These are phyloP conservation scores for Sambucus nigra DNA, from an alignment of 129 eudicot genomes.

Conservation along the genomic window DNA sequence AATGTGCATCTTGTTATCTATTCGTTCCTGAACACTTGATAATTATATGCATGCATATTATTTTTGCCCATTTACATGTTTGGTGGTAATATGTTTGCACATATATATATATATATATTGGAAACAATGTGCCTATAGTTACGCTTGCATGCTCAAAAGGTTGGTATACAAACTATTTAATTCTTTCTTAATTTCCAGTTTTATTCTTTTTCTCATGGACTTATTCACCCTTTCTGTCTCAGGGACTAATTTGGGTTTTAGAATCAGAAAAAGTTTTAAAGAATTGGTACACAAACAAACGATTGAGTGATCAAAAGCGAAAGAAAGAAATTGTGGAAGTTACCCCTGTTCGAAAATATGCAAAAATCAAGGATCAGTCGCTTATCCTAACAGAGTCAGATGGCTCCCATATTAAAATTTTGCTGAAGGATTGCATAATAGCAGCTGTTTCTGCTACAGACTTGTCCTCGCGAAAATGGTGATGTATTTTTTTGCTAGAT, in stretches of 20 bases:
- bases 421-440: slow-evolving; percentile 53
- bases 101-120: background rate
- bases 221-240: background rate
- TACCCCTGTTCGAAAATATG: slow-evolving; percentile 63
- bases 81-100: background rate
- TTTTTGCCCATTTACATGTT: background rate
- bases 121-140: background rate
- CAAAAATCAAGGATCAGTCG: slow-evolving; percentile 57
- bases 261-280: slow-evolving; percentile 67
- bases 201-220: background rate
- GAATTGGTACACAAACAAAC: slow-evolving; percentile 32
- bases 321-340: slow-evolving; percentile 67
- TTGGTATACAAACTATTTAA: background rate
- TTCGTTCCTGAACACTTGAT: background rate
- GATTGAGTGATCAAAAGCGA: slow-evolving; percentile 44
- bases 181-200: background rate
- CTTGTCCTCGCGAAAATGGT: slow-evolving; percentile 82
- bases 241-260: slow-evolving; percentile 85
- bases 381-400: slow-evolving; percentile 58
- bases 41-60: background rate
- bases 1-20: background rate
- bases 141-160: too few species aligned
- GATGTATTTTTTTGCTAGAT: slow-evolving; percentile 11
- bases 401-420: slow-evolving; percentile 39
- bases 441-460: slow-evolving; percentile 87